A percentile compares a stretch with the other conserved stretches of the same genome.
phyloP scores from a whole-genome alignment of 306 rosid species.

The Datisca glomerata region DNA sequence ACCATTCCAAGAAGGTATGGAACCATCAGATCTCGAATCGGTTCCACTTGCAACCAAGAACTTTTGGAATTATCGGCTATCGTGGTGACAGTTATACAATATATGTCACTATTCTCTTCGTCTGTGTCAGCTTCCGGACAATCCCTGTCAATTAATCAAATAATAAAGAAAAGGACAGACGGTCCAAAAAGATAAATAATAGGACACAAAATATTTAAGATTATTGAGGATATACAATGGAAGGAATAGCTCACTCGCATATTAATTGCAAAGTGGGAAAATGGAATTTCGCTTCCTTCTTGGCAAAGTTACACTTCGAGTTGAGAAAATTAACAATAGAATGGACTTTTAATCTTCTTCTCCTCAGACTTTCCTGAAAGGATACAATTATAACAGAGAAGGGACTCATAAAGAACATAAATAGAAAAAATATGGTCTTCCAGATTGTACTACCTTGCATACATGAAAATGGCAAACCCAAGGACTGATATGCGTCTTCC shows the following conservation, averaged over 20 bases:
- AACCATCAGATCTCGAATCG: constrained; percentile 40
- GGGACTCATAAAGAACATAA: neutral
- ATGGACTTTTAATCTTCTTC: constrained; percentile 44
- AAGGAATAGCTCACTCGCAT: constrained; percentile 48
- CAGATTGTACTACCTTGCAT: constrained; percentile 27
- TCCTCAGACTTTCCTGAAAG: constrained; percentile 33
- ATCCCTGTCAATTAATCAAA: constrained; percentile 47
- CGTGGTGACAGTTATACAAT: constrained; percentile 44
- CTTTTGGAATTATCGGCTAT: constrained; percentile 34
- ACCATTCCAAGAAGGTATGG: constrained; percentile 58
- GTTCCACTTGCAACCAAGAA: constrained; percentile 33
- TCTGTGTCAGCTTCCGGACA: constrained; percentile 28
- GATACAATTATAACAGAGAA: neutral
- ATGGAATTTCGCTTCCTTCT: constrained; percentile 22
- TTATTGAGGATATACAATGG: no score
- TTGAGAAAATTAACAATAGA: constrained; percentile 46
- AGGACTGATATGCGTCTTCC: constrained; percentile 40
- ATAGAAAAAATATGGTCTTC: neutral
- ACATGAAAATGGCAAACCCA: constrained; percentile 92
- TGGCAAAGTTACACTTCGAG: constrained; percentile 24
- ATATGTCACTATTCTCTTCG: constrained; percentile 17
- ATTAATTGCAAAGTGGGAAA: constrained; percentile 42
- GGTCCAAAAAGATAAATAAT: constrained; percentile 8
- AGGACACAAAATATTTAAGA: neutral
- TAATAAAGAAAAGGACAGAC: constrained; percentile 19